Evolutionary conservation across 139 green algal genomes (phyloP), one percentile per base, ranked within the genome.

Genomic region (Spirogloea muscicola): DNA sequence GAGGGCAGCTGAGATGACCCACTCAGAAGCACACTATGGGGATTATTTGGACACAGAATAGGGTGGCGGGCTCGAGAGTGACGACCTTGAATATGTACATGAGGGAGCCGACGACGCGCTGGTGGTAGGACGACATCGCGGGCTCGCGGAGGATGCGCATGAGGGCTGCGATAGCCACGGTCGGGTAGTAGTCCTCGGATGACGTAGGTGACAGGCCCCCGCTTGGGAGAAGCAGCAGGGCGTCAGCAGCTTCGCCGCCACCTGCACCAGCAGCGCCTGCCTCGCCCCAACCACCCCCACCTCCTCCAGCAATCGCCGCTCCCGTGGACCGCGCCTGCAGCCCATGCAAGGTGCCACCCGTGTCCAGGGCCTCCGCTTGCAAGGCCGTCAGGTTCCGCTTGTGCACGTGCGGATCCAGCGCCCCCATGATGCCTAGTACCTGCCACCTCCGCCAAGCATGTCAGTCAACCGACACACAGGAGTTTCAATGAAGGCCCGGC

Each of bases 141-240:
- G 82, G 84, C 68, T 98, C 92, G 2, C 90, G 76, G 44, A 99
- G 84, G 49, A 92, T 82, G 3, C 90, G 85, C 84, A 97, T 88
- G 1, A 99, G 86, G 2, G 92, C 90, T 62, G 96, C 96, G 79
- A 99, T 94, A 40, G 94, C 93, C 21, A 98, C 90, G 1, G 94
- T 96, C 5, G 94, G 91, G 84, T 97, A 99, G 84, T 96, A 99
- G 44, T 99, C 93, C 52, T 97, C 92, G 46, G 74, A 89, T 61
- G 74, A 84, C 59, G 77, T 74, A 1, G n/a, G n/a, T n/a, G 77
- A 76, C 1, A 87, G 41, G 29, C 74, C 64, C 9, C 41, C 31
- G 1, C 70, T 64, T 34, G 76, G 81, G 2, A 86, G 25, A 1
- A 74, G 25, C n/a, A n/a, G n/a, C n/a, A n/a, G n/a, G n/a, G n/a